Base-by-base conservation (phyloP, 257 asterid species). In the Nicotiana undulata region DNA sequence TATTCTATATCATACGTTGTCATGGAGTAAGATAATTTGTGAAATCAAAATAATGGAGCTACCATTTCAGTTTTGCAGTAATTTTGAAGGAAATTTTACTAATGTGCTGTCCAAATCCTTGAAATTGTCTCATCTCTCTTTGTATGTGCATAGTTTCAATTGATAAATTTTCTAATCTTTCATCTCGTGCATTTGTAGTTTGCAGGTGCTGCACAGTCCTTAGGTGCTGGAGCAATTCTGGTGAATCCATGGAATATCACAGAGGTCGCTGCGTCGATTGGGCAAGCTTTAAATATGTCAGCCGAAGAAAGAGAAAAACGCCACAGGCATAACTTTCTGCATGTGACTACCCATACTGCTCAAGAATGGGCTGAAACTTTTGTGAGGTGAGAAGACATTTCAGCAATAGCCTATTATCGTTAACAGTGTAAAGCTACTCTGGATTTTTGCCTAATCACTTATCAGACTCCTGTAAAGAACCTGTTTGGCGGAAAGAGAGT, bases 181-280 rank as follows among this genome's bases (percentile, higher is more conserved):
- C 8, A 3, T 28, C 68, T 66, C 13, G 16, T 78, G 44, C 77
- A 76, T 26, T 75, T 86, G 77, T 83, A 95, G 99, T 95, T 95
- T 89, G 99, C 99, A 80, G 99, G 99, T 82, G 99, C 99, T 72
- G 99, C 99, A 75, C 99, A 95, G 78, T 95, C 99, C 63, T 90
- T 95, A 79, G 99, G 98, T 63, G 99, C 99, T 66, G 99, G 99
- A 52, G 99, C 99, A 29, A 89, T 95, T 87, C 97, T 93, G 20
- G 98, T 95, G 75, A 95, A 95, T 89, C 99, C 99, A 11, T 95
- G 99, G 99, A 95, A 95, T 88, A 88, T 93, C 81, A 89, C 98
- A 52, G 99, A 95, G 84, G 98, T 95, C 82, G 92, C 90, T 75
- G 82, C 88, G 12, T 88, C 89, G 44, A 88, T 86, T 53, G 86